Evolutionary conservation across 2,329 filamentous ascomycete genomes (phyloP), one percentile per base, ranked within the genome.

Genomic region (Pestalotiopsis sp.): DNA sequence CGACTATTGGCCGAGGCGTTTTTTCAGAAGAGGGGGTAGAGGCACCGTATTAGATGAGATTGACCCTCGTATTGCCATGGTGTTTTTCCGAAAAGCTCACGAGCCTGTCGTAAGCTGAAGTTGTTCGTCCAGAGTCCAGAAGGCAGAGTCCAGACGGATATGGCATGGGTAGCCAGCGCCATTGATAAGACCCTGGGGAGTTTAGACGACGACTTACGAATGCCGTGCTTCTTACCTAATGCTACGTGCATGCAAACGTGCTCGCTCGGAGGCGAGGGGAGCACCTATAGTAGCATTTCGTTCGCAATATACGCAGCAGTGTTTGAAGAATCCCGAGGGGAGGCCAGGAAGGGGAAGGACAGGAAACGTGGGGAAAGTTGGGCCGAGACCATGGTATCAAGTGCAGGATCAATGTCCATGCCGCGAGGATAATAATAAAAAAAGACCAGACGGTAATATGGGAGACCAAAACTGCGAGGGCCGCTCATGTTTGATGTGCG

Each of bases 401-500:
- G 56, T 35, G 56, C 56, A 58, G 22, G 56, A 58, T 26, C 13
- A 22, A 26, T 35, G 22, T n/a, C 44, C 44, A 52, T 22, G 44
- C 44, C 6, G 44, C 14, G 17, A 52, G 17, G 17, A 52, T 52
- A 52, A 52, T 20, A 52, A 52, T 52, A n/a, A 52, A n/a, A 22
- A 52, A 52, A n/a, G 17, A 17, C 14, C 44, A 52, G 20, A n/a
- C 20, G 30, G 30, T 35, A 35, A 35, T 35, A 35, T 35, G 30
- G 30, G 22, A 58, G 26, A 63, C 40, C 48, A 40, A 55, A 64
- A 17, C 62, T 57, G 62, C 20, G 13, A 35, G 30, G 30, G 62
- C 62, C 48, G 62, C 20, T 57, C 44, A 30, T 55, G 62, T 65
- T 65, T 65, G 62, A 65, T 30, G 30, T 65, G 40, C 24, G 62